phyloP scores from a whole-genome alignment of 1,139 yeast species.

The Kodamaea suecica region DNA sequence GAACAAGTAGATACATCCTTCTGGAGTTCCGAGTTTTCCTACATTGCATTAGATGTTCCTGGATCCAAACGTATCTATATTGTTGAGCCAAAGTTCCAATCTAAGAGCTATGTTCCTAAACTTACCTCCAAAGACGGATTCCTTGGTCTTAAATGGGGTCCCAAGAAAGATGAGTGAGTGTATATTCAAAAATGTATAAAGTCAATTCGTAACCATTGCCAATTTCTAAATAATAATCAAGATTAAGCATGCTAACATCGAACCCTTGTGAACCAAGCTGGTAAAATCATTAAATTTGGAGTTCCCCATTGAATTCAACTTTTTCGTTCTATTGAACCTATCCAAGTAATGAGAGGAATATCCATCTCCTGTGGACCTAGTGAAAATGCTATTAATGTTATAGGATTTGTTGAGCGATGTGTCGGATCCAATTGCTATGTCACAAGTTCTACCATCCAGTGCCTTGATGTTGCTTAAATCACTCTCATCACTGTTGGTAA shows the following conservation, averaged over 20 bases:
- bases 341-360: background rate
- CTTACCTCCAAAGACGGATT: constrained; percentile 49
- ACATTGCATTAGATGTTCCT: constrained; percentile 73
- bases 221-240: background rate
- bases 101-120: constrained; percentile 36
- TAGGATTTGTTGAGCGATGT: too few relatives aligned
- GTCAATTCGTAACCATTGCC: background rate
- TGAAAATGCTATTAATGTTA: too few relatives aligned
- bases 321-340: background rate
- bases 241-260: background rate
- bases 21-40: constrained; percentile 70
- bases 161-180: constrained; percentile 48
- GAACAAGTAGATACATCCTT: constrained; percentile 70
- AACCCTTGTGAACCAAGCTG: background rate
- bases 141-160: constrained; percentile 84
- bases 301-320: background rate
- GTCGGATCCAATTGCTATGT: constrained; percentile 10
- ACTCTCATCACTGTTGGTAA: constrained; percentile 21
- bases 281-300: background rate
- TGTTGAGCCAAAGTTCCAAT: constrained; percentile 57
- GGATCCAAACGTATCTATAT: constrained; percentile 67
- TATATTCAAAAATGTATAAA: constrained; percentile 2
- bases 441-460: constrained; percentile 30
- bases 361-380: too few relatives aligned
- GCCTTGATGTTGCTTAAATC: constrained; percentile 21